Evolutionary conservation across 2,329 filamentous ascomycete genomes (phyloP).

Genomic region (Colletotrichum kahawae): DNA sequence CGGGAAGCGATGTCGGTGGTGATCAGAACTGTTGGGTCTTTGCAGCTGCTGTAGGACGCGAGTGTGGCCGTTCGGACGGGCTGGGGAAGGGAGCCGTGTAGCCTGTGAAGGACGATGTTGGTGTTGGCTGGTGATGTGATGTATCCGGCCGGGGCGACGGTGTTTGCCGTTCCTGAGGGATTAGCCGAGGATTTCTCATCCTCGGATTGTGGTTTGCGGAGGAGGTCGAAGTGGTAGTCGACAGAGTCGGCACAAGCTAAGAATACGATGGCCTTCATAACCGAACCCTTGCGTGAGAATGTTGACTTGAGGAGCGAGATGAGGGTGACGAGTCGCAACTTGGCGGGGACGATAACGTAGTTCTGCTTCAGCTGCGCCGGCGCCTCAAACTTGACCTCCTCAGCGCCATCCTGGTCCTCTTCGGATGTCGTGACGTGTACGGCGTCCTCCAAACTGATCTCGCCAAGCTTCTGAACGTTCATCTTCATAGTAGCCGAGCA

Average conservation of each 20-base stretch:
- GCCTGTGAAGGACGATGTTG: constrained; percentile 76
- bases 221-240: constrained; percentile 91
- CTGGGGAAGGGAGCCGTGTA: constrained; percentile 92
- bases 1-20: constrained; percentile 96
- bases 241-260: constrained; percentile 97
- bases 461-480: constrained; percentile 91
- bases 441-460: constrained; percentile 94
- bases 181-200: constrained; percentile 21
- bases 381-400: constrained; percentile 71
- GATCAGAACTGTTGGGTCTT: constrained; percentile 80
- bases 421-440: constrained; percentile 79
- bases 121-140: constrained; percentile 79
- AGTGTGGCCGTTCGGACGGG: constrained; percentile 87
- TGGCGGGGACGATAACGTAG: constrained; percentile 85
- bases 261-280: constrained; percentile 97
- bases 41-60: constrained; percentile 75
- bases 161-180: constrained; percentile 50
- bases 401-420: constrained; percentile 50
- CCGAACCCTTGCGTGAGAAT: constrained; percentile 85
- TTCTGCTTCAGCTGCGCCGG: constrained; percentile 94
- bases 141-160: constrained; percentile 71
- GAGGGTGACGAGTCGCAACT: constrained; percentile 87
- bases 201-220: constrained; percentile 51
- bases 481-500: constrained; percentile 99
- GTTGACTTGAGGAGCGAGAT: constrained; percentile 83